These are phyloP conservation scores for Chlorencoelia australis DNA, from an alignment of 2,329 filamentous ascomycete genomes.

Conservation along the genomic window DNA sequence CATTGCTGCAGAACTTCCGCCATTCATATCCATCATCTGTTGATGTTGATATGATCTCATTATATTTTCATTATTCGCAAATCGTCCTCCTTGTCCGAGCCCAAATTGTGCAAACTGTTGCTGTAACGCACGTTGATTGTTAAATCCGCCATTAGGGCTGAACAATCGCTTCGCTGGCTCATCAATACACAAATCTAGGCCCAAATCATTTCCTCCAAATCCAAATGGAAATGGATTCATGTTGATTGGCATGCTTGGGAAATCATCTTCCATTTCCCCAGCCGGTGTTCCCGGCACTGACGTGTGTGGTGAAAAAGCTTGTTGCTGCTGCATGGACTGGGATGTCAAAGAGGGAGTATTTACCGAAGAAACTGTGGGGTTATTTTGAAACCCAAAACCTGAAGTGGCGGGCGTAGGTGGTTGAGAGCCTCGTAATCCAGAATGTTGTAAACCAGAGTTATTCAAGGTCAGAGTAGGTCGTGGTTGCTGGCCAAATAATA, in stretches of 20 bases:
- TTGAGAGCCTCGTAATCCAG: constrained; percentile 75
- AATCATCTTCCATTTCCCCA: constrained; percentile 68
- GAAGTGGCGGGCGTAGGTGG: constrained; percentile 75
- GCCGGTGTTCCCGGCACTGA: constrained; percentile 60
- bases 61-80: constrained; percentile 54
- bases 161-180: constrained; percentile 91
- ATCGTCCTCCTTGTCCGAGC: constrained; percentile 51
- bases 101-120: constrained; percentile 63
- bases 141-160: constrained; percentile 68
- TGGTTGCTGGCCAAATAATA: constrained; percentile 53
- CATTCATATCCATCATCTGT: constrained; percentile 35
- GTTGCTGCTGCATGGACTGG: constrained; percentile 49
- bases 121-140: constrained; percentile 53
- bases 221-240: constrained; percentile 29
- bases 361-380: constrained; percentile 92
- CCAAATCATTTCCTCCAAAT: constrained; percentile 35
- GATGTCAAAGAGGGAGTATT: constrained; percentile 88
- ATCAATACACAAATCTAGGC: constrained; percentile 63
- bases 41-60: constrained; percentile 56
- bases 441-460: constrained; percentile 56
- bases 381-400: constrained; percentile 74
- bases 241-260: constrained; percentile 47
- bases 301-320: constrained; percentile 40
- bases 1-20: constrained; percentile 18
- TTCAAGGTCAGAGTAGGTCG: constrained; percentile 72